Conservation (phyloP, 1,284 basidiomycete genomes). For the Sporisorium reilianum region DNA sequence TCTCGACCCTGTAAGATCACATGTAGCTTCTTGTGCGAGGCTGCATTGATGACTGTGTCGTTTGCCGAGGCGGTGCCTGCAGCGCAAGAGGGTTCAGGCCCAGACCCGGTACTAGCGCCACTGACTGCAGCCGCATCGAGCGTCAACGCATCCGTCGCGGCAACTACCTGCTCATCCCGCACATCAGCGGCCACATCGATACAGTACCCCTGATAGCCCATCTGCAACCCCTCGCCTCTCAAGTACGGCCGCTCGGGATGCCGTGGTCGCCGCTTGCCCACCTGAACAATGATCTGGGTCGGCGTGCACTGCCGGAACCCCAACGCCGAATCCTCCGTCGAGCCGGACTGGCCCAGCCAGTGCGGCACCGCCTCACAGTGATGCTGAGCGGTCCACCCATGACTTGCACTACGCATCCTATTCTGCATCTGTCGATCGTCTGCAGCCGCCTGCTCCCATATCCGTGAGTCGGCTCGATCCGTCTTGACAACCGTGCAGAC, state of each 20-base stretch:
- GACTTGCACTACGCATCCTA: background rate
- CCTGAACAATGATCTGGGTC: constrained; percentile 42
- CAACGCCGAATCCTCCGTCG: background rate
- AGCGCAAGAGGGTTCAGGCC: background rate
- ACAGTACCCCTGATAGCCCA: constrained; percentile 40
- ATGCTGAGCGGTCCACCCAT: background rate
- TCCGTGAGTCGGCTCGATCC: constrained; percentile 41
- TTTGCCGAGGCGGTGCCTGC: background rate
- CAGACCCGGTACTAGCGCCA: background rate
- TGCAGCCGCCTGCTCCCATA: constrained; percentile 36
- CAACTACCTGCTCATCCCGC: no score
- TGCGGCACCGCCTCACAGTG: background rate
- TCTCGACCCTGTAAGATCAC: constrained; percentile 38
- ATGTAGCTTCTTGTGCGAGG: constrained; percentile 10
- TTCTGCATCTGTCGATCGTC: constrained; percentile 9
- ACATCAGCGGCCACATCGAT: constrained; percentile 7
- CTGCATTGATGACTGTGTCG: background rate
- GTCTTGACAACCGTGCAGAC: constrained; percentile 41
- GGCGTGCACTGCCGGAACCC: constrained; percentile 14
- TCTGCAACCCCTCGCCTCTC: constrained; percentile 40
- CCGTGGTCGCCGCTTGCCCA: constrained; percentile 23
- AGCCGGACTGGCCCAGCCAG: background rate
- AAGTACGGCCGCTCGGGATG: constrained; percentile 16
- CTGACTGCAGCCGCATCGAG: background rate
- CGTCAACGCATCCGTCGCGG: background rate